Evolutionary conservation across 192 early-diverging fungal species (phyloP).

Genomic region (Pecoramyces ruminantium): DNA sequence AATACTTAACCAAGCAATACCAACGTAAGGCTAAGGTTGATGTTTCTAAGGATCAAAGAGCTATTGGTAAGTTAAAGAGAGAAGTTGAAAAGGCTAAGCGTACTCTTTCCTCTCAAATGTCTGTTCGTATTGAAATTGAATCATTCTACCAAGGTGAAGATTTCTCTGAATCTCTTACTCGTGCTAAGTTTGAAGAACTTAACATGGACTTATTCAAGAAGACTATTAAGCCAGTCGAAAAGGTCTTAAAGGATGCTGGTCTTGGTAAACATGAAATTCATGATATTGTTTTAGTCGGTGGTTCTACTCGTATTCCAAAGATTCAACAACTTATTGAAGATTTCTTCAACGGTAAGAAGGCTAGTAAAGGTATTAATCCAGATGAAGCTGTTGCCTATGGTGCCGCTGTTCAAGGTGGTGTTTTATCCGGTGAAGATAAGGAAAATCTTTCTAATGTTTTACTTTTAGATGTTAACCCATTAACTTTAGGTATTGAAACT

Average conservation of each 20-base stretch:
- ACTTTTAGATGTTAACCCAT: slow-evolving; percentile 85
- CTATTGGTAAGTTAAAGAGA: slow-evolving; percentile 85
- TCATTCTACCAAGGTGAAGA: slow-evolving; percentile 73
- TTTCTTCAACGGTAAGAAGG: slow-evolving; percentile 93
- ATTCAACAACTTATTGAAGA: slow-evolving; percentile 81
- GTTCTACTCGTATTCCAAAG: slow-evolving; percentile 97
- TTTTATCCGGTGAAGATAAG: slow-evolving; percentile 53
- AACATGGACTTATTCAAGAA: slow-evolving; percentile 84
- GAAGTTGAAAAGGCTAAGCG: slow-evolving; percentile 96
- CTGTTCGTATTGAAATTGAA: slow-evolving; percentile 83
- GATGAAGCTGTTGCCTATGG: slow-evolving; percentile 98
- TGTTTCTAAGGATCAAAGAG: slow-evolving; percentile 63
- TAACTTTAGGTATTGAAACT: slow-evolving; percentile 96
- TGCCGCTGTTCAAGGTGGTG: slow-evolving; percentile 90
- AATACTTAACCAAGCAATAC: slow-evolving; percentile 81
- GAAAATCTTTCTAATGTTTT: slow-evolving; percentile 35
- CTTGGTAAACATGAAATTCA: slow-evolving; percentile 72
- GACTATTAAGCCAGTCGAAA: slow-evolving; percentile 84
- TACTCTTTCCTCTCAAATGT: slow-evolving; percentile 81
- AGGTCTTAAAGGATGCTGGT: slow-evolving; percentile 79
- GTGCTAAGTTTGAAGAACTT: slow-evolving; percentile 94
- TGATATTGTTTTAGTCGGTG: slow-evolving; percentile 95
- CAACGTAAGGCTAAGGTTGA: slow-evolving; percentile 83
- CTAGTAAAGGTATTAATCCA: slow-evolving; percentile 91
- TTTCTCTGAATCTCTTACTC: slow-evolving; percentile 83